Percentiles rank a stretch among this genome's conserved stretches.
These are phyloP conservation scores for Avena sativa DNA, from an alignment of 176 grass and related monocot genomes.

Conservation along the genomic window DNA sequence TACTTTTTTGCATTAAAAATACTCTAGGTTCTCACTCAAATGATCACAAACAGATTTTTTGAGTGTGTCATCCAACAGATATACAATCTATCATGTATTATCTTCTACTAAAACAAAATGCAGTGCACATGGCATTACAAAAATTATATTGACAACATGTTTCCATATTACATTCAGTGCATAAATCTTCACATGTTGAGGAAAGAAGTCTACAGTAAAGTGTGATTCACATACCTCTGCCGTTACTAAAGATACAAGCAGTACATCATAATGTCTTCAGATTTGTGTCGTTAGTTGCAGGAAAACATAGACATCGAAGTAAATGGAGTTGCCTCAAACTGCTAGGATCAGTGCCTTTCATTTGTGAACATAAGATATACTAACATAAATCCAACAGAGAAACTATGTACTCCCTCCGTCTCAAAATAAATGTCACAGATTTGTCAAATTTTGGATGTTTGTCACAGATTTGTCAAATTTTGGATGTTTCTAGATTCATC, in stretches of 20 bases:
- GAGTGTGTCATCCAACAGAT: not conserved
- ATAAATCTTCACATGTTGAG: not conserved
- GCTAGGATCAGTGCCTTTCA: not conserved
- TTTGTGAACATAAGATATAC: not conserved
- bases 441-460: no score
- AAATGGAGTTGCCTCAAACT: not conserved
- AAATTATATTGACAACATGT: no score
- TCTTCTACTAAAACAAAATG: not conserved
- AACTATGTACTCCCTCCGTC: not conserved
- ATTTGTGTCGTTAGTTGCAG: not conserved
- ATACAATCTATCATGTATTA: not conserved
- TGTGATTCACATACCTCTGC: slow-evolving; percentile 7
- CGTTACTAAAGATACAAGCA: not conserved
- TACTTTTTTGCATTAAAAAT: not conserved
- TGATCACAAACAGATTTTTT: not conserved
- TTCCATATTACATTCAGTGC: slow-evolving; percentile 9
- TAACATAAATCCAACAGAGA: not conserved
- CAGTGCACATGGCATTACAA: not conserved
- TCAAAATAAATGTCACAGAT: no score
- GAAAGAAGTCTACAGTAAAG: not conserved
- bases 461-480: no score
- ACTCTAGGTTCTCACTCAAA: not conserved
- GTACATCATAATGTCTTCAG: slow-evolving; percentile 14
- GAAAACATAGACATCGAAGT: not conserved
- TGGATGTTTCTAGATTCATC: no score